Percentiles rank a stretch among this genome's conserved stretches.
These are phyloP conservation scores for Hanseniaspora meyeri DNA, from an alignment of 805 yeast genomes.

Conservation along the genomic window DNA sequence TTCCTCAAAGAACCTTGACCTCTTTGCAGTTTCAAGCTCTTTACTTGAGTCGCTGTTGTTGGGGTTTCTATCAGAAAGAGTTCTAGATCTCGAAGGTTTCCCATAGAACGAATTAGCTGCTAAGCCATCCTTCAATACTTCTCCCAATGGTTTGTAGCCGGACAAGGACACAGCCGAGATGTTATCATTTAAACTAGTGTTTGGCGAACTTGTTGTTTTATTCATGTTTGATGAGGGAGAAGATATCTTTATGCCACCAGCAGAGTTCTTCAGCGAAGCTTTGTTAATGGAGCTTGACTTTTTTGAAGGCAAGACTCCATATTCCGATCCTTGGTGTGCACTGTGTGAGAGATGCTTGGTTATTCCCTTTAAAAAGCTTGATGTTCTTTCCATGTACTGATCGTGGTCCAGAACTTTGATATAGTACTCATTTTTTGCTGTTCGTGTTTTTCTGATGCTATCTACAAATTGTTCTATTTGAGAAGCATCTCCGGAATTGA, in stretches of 20 bases:
- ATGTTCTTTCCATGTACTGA: not conserved
- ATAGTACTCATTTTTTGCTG: not conserved
- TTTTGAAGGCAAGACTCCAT: not conserved
- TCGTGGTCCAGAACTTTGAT: not conserved
- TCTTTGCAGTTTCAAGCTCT: not conserved
- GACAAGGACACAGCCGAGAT: not conserved
- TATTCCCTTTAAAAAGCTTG: not conserved
- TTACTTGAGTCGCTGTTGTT: not conserved
- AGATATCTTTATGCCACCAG: not conserved
- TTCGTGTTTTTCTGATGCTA: not conserved
- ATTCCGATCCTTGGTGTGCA: not conserved
- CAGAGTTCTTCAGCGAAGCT: not conserved
- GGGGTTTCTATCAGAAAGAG: not conserved
- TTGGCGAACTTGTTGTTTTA: not conserved
- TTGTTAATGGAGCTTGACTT: not conserved
- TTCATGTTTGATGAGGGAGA: slow-evolving; percentile 6
- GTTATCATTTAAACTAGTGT: not conserved
- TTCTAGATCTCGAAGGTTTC: not conserved
- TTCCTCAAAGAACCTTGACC: not conserved
- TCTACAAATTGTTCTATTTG: not conserved
- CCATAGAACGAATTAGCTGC: slow-evolving; percentile 3
- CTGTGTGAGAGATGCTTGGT: not conserved
- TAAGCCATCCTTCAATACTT: not conserved
- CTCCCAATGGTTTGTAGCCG: not conserved
- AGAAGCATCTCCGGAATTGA: not conserved